Base-by-base conservation (phyloP, 345 rosid species). In the Mallotus nudiflorus region DNA sequence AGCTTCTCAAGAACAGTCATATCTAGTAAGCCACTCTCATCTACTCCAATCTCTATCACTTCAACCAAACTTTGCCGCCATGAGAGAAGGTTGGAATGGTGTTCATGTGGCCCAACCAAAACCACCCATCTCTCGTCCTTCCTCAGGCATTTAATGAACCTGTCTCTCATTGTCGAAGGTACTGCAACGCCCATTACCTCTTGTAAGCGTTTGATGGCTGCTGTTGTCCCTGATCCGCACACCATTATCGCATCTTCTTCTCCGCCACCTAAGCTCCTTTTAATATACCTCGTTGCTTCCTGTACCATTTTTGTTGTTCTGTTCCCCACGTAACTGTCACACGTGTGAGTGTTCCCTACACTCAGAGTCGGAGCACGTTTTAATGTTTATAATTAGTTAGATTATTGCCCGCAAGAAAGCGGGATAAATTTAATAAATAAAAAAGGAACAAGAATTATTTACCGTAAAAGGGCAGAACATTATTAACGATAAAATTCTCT, bases 51-150 rank as follows among this genome's bases (percentile, higher is more conserved):
- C 77, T 88, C 87, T 2, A 88, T 54, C 3, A 88, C 92, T 68
- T 88, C 80, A 1, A 86, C 90, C 0, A 86, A 63, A 76, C 90
- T 83, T 58, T 86, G 88, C 49, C 93, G 49, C 93, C 93, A 88
- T 0, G 91, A 83, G 37, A 88, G 85, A 45, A 88, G 65, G 69
- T 88, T 88, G 0, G 91, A 88, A 63, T 88, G 93, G 74, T 88
- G 93, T 80, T 88, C 93, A 11, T 81, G 80, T 0, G 93, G 93
- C 1, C 93, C 90, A 0, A 86, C 73, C 29, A 88, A 85, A 3
- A 86, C 93, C 0, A 86, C 75, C 93, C 89, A 86, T 48, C 90
- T 81, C 45, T 85, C 80, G 51, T 86, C 84, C 3, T 42, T 16
- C 9, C 46, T 37, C 13, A 88, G 57, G 76, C 82, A 70, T 22